These are phyloP conservation scores for Rhodosporidiobolus sp. DNA, from an alignment of 768 basidiomycete species.

Conservation along the genomic window DNA sequence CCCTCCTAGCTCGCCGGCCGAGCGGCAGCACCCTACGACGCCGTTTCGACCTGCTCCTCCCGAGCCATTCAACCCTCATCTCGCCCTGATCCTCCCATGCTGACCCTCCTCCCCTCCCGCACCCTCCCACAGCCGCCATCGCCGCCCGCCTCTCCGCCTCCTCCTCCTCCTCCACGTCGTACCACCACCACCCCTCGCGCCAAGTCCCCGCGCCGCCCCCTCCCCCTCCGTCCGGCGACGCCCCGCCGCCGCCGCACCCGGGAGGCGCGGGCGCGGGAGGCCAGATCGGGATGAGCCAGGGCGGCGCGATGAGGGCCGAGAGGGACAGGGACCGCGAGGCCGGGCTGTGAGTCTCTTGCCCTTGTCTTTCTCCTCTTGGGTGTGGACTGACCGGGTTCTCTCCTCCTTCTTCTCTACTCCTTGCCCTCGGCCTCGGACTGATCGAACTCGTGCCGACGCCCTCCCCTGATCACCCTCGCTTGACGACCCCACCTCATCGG, in stretches of 20 bases:
- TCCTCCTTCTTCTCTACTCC: background rate
- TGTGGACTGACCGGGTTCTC: background rate
- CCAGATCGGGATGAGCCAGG: slow-evolving; percentile 52
- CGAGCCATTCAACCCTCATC: background rate
- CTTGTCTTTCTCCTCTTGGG: background rate
- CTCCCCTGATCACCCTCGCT: too few species aligned
- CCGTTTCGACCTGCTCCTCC: too few species aligned
- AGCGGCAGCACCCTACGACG: too few species aligned
- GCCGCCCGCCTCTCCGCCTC: slow-evolving; percentile 71
- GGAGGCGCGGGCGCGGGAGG: slow-evolving; percentile 40
- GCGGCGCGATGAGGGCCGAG: slow-evolving; percentile 25
- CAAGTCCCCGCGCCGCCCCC: slow-evolving; percentile 23
- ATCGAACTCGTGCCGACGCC: too few species aligned
- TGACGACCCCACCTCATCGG: background rate
- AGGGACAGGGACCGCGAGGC: slow-evolving; percentile 7
- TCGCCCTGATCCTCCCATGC: background rate
- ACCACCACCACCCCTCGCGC: slow-evolving; percentile 29
- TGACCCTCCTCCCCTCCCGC: slow-evolving; percentile 8
- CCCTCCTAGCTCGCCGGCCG: too few species aligned
- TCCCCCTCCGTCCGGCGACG: background rate
- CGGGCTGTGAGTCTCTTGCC: slow-evolving; percentile 6
- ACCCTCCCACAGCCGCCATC: slow-evolving; percentile 90
- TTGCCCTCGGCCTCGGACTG: too few species aligned
- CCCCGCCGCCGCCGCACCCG: slow-evolving; percentile 43
- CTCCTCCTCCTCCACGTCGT: too few species aligned